Percentiles rank a stretch among this genome's conserved stretches.
phyloP scores from a whole-genome alignment of 2,329 filamentous ascomycete species.

The Amphichorda felina region DNA sequence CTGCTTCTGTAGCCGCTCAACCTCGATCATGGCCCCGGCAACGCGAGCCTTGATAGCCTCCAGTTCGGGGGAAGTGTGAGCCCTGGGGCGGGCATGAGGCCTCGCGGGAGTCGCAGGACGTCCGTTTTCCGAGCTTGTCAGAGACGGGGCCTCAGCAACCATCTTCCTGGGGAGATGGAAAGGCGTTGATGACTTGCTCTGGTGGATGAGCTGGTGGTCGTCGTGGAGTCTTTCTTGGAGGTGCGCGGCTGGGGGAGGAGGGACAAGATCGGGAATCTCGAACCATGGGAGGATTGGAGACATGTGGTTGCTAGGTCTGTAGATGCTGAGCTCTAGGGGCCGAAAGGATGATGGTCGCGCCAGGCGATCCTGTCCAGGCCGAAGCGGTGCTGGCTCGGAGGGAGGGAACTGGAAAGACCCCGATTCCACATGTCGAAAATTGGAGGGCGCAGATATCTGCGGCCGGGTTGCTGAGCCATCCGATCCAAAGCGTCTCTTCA shows the following conservation, averaged over 20 bases:
- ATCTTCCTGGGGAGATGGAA: slow-evolving; percentile 42
- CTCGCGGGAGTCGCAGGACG: slow-evolving; percentile 27
- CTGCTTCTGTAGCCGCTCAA: slow-evolving; percentile 44
- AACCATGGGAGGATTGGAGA: slow-evolving; percentile 47
- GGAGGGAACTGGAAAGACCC: slow-evolving; percentile 26
- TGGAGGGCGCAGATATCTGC: slow-evolving; percentile 44
- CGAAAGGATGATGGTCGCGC: slow-evolving; percentile 29
- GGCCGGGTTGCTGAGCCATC: slow-evolving; percentile 35
- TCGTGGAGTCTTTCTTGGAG: slow-evolving; percentile 19
- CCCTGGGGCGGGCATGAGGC: slow-evolving; percentile 22
- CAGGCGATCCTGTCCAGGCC: slow-evolving; percentile 7
- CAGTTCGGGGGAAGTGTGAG: slow-evolving; percentile 13
- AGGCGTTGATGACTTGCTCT: slow-evolving; percentile 39
- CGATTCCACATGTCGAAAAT: slow-evolving; percentile 48
- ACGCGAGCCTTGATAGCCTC: slow-evolving; percentile 42
- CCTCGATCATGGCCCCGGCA: slow-evolving; percentile 44
- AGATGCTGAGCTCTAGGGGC: slow-evolving; percentile 46
- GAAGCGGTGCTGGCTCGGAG: neutral
- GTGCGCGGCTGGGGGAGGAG: slow-evolving; percentile 24
- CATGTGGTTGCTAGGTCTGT: slow-evolving; percentile 25
- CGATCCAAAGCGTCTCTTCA: slow-evolving; percentile 33
- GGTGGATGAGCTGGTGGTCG: slow-evolving; percentile 18
- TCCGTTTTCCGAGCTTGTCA: neutral
- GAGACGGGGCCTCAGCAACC: slow-evolving; percentile 6
- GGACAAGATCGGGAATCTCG: slow-evolving; percentile 23